phyloP scores from a whole-genome alignment of 306 rosid species.

The Vigna angularis region DNA sequence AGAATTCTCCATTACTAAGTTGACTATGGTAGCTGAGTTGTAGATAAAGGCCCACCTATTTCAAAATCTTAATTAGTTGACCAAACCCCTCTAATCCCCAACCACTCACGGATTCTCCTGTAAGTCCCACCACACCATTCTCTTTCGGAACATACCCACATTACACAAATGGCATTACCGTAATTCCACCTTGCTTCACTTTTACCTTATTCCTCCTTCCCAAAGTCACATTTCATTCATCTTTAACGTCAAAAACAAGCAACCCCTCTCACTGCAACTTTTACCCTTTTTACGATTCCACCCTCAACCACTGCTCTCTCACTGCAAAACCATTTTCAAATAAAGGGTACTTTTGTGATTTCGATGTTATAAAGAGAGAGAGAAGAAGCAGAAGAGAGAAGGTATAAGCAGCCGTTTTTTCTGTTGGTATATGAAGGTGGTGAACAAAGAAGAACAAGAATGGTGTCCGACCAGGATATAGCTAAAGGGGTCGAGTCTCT shows the following conservation, averaged over 20 bases:
- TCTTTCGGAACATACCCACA: not conserved
- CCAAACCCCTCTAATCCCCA: conserved; percentile 56
- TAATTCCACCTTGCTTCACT: conserved; percentile 33
- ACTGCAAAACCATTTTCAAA: not conserved
- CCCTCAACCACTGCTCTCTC: conserved; percentile 29
- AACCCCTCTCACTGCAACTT: conserved; percentile 37
- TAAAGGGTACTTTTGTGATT: conserved; percentile 52
- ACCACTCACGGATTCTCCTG: conserved; percentile 40
- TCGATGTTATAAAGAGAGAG: conserved; percentile 57
- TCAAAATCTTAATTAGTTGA: conserved; percentile 44
- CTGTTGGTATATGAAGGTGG: conserved; percentile 61
- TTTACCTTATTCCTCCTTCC: conserved; percentile 30
- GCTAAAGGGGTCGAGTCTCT: conserved; percentile 74
- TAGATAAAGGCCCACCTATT: conserved; percentile 8
- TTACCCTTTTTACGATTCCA: conserved; percentile 39
- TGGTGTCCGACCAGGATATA: conserved; percentile 80
- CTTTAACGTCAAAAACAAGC: conserved; percentile 30
- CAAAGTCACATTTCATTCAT: not conserved
- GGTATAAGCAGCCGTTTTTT: conserved; percentile 45
- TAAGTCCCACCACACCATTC: conserved; percentile 32
- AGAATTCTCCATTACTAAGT: not conserved
- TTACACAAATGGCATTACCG: not conserved
- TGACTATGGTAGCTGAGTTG: not conserved
- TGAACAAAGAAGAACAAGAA: conserved; percentile 37
- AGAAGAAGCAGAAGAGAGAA: conserved; percentile 40